Evolutionary conservation across 1,284 basidiomycete species (phyloP).

Genomic region (Albatrellus sp.): DNA sequence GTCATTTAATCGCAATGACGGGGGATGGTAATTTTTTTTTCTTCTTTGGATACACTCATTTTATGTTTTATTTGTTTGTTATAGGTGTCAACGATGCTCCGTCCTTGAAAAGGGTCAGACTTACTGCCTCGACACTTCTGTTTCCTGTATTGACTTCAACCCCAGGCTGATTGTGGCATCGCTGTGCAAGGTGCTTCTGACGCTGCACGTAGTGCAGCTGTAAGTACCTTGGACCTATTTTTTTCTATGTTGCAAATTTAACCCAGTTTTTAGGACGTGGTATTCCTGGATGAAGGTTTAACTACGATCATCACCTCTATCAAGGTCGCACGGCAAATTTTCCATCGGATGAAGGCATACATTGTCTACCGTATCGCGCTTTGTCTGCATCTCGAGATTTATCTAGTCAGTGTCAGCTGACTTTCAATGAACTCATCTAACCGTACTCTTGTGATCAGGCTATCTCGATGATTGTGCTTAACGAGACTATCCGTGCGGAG

Average conservation of each 20-base stretch:
- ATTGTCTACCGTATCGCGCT: conserved; percentile 29
- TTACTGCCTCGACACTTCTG: neutral
- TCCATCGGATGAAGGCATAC: conserved; percentile 27
- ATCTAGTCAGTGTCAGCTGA: conserved; percentile 17
- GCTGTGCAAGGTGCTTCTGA: conserved; percentile 36
- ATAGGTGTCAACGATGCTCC: conserved; percentile 24
- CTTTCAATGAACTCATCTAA: neutral
- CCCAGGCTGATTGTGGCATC: conserved; percentile 25
- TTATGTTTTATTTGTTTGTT: neutral
- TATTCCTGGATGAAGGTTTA: conserved; percentile 31
- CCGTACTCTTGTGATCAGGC: conserved; percentile 9
- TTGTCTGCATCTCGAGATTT: conserved; percentile 44
- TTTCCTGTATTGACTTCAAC: too few relatives aligned
- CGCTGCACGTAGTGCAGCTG: conserved; percentile 32
- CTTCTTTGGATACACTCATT: neutral
- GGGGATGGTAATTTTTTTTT: conserved; percentile 16
- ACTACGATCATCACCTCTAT: conserved; percentile 33
- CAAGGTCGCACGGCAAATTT: conserved; percentile 44
- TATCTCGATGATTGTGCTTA: conserved; percentile 34
- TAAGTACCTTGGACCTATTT: neutral
- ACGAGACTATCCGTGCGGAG: conserved; percentile 42
- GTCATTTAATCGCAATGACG: conserved; percentile 42
- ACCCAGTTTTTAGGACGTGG: conserved; percentile 21
- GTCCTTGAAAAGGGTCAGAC: conserved; percentile 26
- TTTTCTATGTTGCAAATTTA: neutral